These are phyloP conservation scores for Yarrowia porcina DNA, from an alignment of 805 yeast species.

Conservation along the genomic window DNA sequence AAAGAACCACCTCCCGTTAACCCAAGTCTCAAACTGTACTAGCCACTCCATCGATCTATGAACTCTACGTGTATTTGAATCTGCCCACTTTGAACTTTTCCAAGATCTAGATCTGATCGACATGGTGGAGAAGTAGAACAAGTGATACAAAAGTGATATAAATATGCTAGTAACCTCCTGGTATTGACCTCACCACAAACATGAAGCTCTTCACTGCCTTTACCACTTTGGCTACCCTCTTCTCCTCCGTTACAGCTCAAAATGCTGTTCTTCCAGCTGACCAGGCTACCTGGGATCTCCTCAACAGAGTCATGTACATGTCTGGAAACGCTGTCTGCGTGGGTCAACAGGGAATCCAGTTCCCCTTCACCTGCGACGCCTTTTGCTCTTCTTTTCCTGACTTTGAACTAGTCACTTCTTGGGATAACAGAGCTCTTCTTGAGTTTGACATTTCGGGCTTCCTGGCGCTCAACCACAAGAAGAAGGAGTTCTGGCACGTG, in stretches of 20 bases:
- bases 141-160: no score
- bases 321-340: neutral
- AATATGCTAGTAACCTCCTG: no score
- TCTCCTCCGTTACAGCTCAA: neutral
- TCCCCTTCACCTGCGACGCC: neutral
- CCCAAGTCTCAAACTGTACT: no score
- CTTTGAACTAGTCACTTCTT: neutral
- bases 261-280: neutral
- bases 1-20: no score
- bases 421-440: neutral
- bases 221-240: neutral
- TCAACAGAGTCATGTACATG: neutral
- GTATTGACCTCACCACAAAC: no score
- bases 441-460: neutral
- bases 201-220: neutral
- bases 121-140: no score
- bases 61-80: no score
- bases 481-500: constrained; percentile 7
- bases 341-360: neutral
- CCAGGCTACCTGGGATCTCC: neutral
- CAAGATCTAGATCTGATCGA: no score
- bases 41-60: no score
- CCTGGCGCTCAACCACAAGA: neutral
- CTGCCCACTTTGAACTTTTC: no score
- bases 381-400: neutral